Base-by-base conservation (phyloP, 257 asterid species). In the Parsonsia alboflavescens region DNA sequence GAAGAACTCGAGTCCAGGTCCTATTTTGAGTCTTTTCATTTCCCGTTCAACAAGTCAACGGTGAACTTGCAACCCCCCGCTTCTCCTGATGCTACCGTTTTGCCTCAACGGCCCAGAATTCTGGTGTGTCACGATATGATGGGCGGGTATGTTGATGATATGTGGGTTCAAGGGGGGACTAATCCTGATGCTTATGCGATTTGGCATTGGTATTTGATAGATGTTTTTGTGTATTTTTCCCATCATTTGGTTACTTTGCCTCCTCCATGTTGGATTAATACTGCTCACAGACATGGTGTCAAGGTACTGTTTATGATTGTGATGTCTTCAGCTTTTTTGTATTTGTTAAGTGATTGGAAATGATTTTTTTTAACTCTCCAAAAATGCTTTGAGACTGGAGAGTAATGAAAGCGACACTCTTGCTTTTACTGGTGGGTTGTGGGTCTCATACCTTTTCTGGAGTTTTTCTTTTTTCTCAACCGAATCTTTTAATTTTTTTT, bases 171-270 rank as follows among this genome's bases (percentile, higher is more conserved):
- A 81, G 98, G 99, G 1, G 97, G 99, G 56, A 73, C 24, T 21
- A 90, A 92, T 63, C 82, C 87, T 13, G 92, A 75, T 21, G 97
- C 98, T 9, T 94, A 88, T 75, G 86, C 89, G 63, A 88, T 94
- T 73, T 92, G 97, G 98, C 99, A 94, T 80, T 94, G 99, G 99
- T 85, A 87, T 84, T 86, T 94, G 88, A 90, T 94, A 48, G 98
- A 94, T 83, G 90, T 92, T 53, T 94, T 94, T 44, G 98, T 90
- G 22, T 94, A 94, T 74, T 94, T 94, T 77, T 89, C 98, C 49
- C 99, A 92, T 80, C 74, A 53, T 68, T 79, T 94, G 87, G 98
- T 94, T 79, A 92, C 98, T 6, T 65, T 94, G 78, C 99, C 98
- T 63, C 99, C 98, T 77, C 98, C 99, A 46, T 84, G 96, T 81